Evolutionary conservation across 108 stramenopile species (phyloP).

Genomic region (Cyclotella baltica): DNA sequence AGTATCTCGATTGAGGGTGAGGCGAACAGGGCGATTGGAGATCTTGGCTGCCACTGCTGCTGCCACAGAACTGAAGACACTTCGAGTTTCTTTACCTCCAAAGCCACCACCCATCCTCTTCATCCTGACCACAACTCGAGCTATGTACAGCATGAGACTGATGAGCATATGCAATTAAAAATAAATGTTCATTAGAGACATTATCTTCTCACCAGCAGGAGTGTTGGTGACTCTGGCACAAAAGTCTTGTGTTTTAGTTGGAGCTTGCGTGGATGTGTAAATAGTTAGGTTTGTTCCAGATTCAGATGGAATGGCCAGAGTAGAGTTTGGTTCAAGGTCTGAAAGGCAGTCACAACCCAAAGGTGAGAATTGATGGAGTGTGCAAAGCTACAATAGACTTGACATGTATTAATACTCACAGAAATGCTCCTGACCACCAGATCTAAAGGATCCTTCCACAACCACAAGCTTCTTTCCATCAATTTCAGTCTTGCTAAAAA

Average conservation of each 20-base stretch:
- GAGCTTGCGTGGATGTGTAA: constrained; percentile 91
- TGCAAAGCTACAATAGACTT: background rate
- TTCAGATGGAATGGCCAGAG: constrained; percentile 91
- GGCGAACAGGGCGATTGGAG: constrained; percentile 80
- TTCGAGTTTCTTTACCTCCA: constrained; percentile 94
- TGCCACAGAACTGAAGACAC: constrained; percentile 86
- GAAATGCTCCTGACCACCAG: constrained; percentile 96
- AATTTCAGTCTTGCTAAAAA: constrained; percentile 29
- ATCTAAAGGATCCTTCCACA: constrained; percentile 76
- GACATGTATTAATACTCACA: constrained; percentile 19
- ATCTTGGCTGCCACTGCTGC: constrained; percentile 90
- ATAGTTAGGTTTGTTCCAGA: constrained; percentile 83
- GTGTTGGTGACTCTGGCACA: constrained; percentile 86
- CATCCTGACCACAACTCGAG: constrained; percentile 89
- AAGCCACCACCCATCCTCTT: constrained; percentile 97
- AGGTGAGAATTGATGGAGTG: background rate
- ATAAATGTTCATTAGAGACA: background rate
- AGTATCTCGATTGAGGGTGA: constrained; percentile 89
- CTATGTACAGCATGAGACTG: background rate
- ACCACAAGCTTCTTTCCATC: constrained; percentile 60
- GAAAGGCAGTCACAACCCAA: background rate
- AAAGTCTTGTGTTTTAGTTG: constrained; percentile 88
- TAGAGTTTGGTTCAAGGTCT: constrained; percentile 91
- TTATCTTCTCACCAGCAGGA: constrained; percentile 39
- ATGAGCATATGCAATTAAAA: background rate